phyloP scores from a whole-genome alignment of 306 rosid genomes.

The Quercus alba region DNA sequence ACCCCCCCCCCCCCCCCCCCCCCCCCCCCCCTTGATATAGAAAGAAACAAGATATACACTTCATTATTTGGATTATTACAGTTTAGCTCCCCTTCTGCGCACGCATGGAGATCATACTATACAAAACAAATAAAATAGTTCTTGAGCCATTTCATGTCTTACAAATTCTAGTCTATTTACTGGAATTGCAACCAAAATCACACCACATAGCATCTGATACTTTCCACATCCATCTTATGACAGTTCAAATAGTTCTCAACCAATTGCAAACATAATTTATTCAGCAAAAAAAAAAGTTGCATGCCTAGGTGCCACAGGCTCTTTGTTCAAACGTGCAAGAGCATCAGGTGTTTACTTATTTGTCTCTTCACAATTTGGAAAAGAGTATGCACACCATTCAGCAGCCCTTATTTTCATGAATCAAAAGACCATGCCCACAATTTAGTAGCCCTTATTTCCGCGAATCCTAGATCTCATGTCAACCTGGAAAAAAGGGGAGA shows the following conservation, averaged over 20 bases:
- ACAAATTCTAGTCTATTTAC: not conserved
- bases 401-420: not conserved
- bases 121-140: too few species aligned
- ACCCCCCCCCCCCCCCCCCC: too few species aligned
- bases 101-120: too few species aligned
- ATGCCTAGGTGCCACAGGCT: not conserved
- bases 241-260: not conserved
- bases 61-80: too few species aligned
- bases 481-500: slow-evolving; percentile 23
- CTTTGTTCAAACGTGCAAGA: not conserved
- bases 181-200: not conserved
- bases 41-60: too few species aligned
- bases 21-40: too few species aligned
- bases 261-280: not conserved
- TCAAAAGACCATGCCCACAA: not conserved
- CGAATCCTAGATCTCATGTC: slow-evolving; percentile 65
- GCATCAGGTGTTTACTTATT: not conserved
- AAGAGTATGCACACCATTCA: not conserved
- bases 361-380: not conserved
- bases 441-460: slow-evolving; percentile 54
- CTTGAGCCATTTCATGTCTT: too few species aligned
- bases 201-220: not conserved
- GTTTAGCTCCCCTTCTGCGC: too few species aligned
- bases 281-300: not conserved
- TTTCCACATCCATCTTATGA: not conserved